Evolutionary conservation across 2,329 filamentous ascomycete genomes (phyloP).

Genomic region (Westerdykella aurantiaca): DNA sequence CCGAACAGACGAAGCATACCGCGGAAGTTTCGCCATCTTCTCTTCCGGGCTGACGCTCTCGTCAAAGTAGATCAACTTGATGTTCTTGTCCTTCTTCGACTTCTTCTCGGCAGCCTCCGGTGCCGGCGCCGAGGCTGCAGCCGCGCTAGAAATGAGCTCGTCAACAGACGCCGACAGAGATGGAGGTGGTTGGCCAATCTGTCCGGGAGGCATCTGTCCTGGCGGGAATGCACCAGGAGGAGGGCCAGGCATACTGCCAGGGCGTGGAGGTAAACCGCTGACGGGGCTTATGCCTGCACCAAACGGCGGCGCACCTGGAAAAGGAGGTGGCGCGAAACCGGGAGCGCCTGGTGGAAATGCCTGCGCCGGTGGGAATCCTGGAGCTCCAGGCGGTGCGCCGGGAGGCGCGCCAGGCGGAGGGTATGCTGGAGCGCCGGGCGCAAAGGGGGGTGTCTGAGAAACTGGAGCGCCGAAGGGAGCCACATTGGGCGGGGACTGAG

Average conservation of each 20-base stretch:
- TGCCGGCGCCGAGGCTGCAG: conserved; percentile 25
- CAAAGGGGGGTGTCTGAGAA: conserved; percentile 5
- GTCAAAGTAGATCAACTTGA: conserved; percentile 74
- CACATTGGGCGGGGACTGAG: conserved; percentile 19
- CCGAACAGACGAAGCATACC: conserved; percentile 53
- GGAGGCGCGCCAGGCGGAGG: conserved; percentile 30
- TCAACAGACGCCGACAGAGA: conserved; percentile 43
- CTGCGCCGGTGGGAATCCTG: conserved; percentile 21
- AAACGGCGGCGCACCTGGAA: conserved; percentile 12
- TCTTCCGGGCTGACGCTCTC: conserved; percentile 79
- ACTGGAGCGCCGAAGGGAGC: conserved; percentile 13
- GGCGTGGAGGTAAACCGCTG: conserved; percentile 31
- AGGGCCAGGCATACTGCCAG: conserved; percentile 43
- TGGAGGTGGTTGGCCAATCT: conserved; percentile 2
- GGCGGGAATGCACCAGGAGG: conserved; percentile 13
- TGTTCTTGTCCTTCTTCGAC: conserved; percentile 57
- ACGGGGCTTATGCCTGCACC: conserved; percentile 28
- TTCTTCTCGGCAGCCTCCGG: conserved; percentile 41
- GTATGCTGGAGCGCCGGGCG: conserved; percentile 15
- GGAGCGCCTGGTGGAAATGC: conserved; percentile 24
- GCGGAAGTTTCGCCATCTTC: conserved; percentile 72
- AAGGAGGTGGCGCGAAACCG: conserved; percentile 22
- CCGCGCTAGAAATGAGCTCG: conserved; percentile 47
- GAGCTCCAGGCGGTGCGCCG: conserved; percentile 17
- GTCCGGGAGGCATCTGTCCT: conserved; percentile 3